Evolutionary conservation across 1,284 basidiomycete genomes (phyloP).

Genomic region (Sporisorium scitamineum): DNA sequence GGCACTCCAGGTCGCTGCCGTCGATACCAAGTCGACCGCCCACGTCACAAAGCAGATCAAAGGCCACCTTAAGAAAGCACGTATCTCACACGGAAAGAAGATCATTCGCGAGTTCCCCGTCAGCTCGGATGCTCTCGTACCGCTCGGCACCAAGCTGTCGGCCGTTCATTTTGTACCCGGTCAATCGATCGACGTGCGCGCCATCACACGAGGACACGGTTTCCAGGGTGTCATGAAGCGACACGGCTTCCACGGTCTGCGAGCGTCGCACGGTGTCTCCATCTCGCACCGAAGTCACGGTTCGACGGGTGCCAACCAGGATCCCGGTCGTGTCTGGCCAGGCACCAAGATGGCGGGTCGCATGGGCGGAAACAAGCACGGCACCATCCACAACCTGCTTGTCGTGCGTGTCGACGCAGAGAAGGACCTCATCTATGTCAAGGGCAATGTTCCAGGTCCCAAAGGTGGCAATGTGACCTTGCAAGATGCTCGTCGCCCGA

Average conservation of each 20-base stretch:
- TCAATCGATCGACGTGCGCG: slow-evolving; percentile 93
- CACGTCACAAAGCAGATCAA: slow-evolving; percentile 83
- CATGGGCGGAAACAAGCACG: slow-evolving; percentile 77
- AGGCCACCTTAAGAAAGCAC: slow-evolving; percentile 88
- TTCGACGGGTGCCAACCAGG: slow-evolving; percentile 88
- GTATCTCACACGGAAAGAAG: slow-evolving; percentile 82
- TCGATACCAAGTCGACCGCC: slow-evolving; percentile 72
- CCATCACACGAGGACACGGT: slow-evolving; percentile 94
- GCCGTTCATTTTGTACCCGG: slow-evolving; percentile 97
- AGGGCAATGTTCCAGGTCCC: slow-evolving; percentile 74
- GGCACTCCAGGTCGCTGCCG: slow-evolving; percentile 71
- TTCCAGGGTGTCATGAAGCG: slow-evolving; percentile 98
- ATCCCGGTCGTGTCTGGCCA: slow-evolving; percentile 92
- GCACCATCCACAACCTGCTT: slow-evolving; percentile 79
- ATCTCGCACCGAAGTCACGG: slow-evolving; percentile 92
- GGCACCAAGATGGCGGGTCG: slow-evolving; percentile 99
- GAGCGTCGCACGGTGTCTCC: slow-evolving; percentile 96
- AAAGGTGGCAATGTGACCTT: slow-evolving; percentile 72
- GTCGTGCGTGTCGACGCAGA: slow-evolving; percentile 88
- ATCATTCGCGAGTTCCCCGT: slow-evolving; percentile 90
- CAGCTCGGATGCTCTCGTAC: slow-evolving; percentile 87
- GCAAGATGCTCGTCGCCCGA: slow-evolving; percentile 65
- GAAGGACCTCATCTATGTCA: slow-evolving; percentile 88
- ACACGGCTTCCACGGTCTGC: slow-evolving; percentile 90
- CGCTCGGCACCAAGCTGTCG: slow-evolving; percentile 87